These are phyloP conservation scores for Mycosphaerella arachidis DNA, from an alignment of 2,329 filamentous ascomycete species.

Conservation along the genomic window DNA sequence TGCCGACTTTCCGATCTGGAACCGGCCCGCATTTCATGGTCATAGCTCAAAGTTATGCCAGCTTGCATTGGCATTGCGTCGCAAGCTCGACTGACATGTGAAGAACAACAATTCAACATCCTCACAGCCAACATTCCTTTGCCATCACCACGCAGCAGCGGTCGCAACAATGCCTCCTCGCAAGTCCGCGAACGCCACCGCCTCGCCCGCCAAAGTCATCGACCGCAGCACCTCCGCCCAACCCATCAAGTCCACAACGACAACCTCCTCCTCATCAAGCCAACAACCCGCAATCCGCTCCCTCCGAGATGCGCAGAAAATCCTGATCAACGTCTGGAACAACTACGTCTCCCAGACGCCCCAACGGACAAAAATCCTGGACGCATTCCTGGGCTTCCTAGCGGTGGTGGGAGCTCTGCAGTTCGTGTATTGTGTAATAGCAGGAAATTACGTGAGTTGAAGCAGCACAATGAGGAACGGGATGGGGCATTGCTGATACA, in stretches of 20 bases:
- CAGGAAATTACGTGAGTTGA: conserved; percentile 82
- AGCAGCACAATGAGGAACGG: too few relatives aligned
- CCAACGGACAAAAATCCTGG: conserved; percentile 86
- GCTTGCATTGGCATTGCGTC: background rate
- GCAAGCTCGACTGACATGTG: background rate
- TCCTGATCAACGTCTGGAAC: conserved; percentile 65
- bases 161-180: conserved; percentile 26
- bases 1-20: background rate
- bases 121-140: background rate
- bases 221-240: conserved; percentile 19
- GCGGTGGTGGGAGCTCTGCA: conserved; percentile 82
- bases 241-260: conserved; percentile 20
- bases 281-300: conserved; percentile 17
- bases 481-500: background rate
- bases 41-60: background rate
- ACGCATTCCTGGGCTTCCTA: conserved; percentile 85
- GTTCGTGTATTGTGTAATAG: conserved; percentile 87
- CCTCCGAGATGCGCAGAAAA: conserved; percentile 47
- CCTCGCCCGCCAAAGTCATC: conserved; percentile 18
- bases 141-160: background rate
- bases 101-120: background rate
- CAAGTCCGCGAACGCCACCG: conserved; percentile 17
- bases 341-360: conserved; percentile 78
- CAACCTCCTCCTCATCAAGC: conserved; percentile 23
- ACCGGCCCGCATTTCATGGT: background rate